A percentile compares a stretch with the other conserved stretches of the same genome.
These are phyloP conservation scores for Calonectria pseudoturangicola DNA, from an alignment of 2,329 filamentous ascomycete species.

Conservation along the genomic window DNA sequence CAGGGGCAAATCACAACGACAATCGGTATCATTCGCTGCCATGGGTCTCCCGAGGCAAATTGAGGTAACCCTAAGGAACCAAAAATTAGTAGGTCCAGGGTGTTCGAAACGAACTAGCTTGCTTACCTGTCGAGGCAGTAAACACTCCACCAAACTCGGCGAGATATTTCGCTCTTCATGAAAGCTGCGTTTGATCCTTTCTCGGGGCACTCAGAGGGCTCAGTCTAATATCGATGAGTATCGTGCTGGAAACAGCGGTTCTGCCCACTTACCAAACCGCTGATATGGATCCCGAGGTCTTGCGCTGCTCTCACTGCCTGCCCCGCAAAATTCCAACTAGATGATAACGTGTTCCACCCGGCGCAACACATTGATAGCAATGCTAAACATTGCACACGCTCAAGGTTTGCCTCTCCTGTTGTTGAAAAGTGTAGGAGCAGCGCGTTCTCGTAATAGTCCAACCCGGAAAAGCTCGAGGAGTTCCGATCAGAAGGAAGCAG, in stretches of 20 bases:
- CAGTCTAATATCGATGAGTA: background rate
- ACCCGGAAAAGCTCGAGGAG: constrained; percentile 52
- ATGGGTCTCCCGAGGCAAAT: constrained; percentile 56
- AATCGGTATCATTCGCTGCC: constrained; percentile 55
- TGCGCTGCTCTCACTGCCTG: constrained; percentile 55
- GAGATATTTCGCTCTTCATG: constrained; percentile 45
- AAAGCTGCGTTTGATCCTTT: constrained; percentile 26
- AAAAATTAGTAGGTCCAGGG: background rate
- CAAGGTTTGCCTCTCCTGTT: constrained; percentile 53
- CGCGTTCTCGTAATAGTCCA: constrained; percentile 46
- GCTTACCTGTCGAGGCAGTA: constrained; percentile 54
- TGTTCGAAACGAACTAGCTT: background rate
- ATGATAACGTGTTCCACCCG: constrained; percentile 56
- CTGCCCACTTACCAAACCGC: constrained; percentile 42
- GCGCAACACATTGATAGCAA: constrained; percentile 56
- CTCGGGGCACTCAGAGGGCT: background rate
- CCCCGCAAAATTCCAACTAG: constrained; percentile 54
- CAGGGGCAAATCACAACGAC: constrained; percentile 54
- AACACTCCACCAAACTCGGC: constrained; percentile 57
- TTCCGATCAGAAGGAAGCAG: constrained; percentile 37
- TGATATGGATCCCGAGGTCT: constrained; percentile 55
- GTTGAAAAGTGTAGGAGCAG: constrained; percentile 42
- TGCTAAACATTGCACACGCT: constrained; percentile 55
- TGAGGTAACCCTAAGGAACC: constrained; percentile 47
- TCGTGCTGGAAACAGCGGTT: background rate